Percentiles rank a stretch among this genome's conserved stretches.
These are phyloP conservation scores for Astragalus glycyphyllos DNA, from an alignment of 306 rosid genomes.

Conservation along the genomic window DNA sequence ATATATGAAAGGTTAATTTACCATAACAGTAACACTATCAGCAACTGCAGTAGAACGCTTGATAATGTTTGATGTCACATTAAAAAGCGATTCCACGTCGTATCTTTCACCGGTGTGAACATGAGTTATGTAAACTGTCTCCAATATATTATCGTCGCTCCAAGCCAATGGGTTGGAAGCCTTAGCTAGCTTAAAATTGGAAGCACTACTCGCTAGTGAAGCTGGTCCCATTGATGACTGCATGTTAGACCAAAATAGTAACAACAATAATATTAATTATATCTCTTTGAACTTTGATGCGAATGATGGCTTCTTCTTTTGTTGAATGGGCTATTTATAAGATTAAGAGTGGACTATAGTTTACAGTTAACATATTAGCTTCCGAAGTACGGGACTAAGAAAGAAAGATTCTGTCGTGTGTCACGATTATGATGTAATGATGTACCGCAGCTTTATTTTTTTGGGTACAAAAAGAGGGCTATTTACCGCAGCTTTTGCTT, in stretches of 20 bases:
- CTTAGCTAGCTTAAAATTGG: background rate
- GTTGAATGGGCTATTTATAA: conserved; percentile 38
- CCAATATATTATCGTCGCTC: conserved; percentile 46
- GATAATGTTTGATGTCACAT: conserved; percentile 46
- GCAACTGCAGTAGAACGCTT: conserved; percentile 41
- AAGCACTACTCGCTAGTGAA: background rate
- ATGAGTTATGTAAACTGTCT: conserved; percentile 51
- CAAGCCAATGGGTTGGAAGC: conserved; percentile 35
- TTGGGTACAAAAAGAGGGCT: background rate
- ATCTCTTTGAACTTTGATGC: background rate
- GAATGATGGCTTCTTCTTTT: conserved; percentile 24
- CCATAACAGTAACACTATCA: conserved; percentile 35
- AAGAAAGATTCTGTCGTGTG: background rate
- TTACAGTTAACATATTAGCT: background rate
- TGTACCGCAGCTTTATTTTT: conserved; percentile 39
- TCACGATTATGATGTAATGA: background rate
- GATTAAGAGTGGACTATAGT: background rate
- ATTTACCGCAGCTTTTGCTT: conserved; percentile 42
- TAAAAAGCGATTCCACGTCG: conserved; percentile 53
- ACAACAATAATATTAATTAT: background rate
- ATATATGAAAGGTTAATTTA: background rate
- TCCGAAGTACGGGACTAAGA: conserved; percentile 6
- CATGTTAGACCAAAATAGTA: background rate
- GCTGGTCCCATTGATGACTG: conserved; percentile 2
- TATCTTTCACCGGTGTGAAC: conserved; percentile 51